Evolutionary conservation across 345 rosid genomes (phyloP).

Genomic region (Salix purpurea): DNA sequence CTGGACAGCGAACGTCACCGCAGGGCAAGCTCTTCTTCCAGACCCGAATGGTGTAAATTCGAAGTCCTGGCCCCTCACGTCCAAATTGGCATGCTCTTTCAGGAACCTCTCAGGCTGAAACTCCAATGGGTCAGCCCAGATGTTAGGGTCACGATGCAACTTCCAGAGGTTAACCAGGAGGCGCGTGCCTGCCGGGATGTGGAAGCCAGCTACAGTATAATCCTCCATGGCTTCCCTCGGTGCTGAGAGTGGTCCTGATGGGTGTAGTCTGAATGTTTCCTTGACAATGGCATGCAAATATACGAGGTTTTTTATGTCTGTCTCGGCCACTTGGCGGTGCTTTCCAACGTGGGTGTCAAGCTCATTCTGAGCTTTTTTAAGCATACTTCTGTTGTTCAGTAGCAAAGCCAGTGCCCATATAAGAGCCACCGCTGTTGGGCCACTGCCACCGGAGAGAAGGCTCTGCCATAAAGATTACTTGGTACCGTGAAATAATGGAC

Average conservation of each 20-base stretch:
- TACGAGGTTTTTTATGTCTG: constrained; percentile 7
- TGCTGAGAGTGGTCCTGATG: constrained; percentile 3
- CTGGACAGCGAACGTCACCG: background rate
- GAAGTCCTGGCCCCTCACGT: background rate
- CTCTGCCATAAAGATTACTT: background rate
- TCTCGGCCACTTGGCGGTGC: constrained; percentile 8
- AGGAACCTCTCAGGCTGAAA: constrained; percentile 3
- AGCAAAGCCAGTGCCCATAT: constrained; percentile 10
- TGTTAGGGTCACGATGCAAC: background rate
- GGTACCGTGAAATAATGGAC: no score
- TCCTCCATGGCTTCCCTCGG: constrained; percentile 18
- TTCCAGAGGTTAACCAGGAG: constrained; percentile 14
- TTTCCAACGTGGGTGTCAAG: constrained; percentile 7
- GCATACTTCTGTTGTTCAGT: constrained; percentile 1
- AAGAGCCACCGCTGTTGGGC: background rate
- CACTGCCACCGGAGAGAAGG: constrained; percentile 10
- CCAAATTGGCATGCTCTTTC: background rate
- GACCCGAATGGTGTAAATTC: constrained; percentile 2
- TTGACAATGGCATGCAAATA: constrained; percentile 22
- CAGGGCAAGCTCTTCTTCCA: constrained; percentile 10
- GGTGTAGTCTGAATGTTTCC: constrained; percentile 17
- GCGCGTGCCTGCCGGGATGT: constrained; percentile 13
- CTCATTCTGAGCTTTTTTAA: constrained; percentile 8
- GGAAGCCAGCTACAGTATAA: constrained; percentile 7
- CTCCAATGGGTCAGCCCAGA: background rate